Percentiles rank a stretch among this genome's conserved stretches.
Conservation (phyloP, 352 stramenopile species). For the Phytophthora cryptogea region DNA sequence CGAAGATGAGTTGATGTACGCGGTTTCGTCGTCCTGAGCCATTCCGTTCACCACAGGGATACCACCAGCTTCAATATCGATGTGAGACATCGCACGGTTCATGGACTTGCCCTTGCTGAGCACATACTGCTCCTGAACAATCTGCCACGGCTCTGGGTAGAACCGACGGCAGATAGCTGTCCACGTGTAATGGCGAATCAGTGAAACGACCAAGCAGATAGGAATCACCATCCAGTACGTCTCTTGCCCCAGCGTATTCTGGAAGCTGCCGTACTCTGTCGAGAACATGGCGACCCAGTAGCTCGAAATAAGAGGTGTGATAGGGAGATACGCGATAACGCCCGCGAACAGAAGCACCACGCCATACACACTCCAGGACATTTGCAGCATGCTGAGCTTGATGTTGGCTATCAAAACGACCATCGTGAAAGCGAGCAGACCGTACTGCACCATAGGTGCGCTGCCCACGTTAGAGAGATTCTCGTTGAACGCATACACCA, state of each 20-base stretch:
- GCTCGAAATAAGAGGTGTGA: constrained; percentile 65
- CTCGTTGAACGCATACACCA: constrained; percentile 75
- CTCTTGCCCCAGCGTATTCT: constrained; percentile 68
- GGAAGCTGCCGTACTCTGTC: constrained; percentile 72
- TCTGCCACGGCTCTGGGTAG: constrained; percentile 77
- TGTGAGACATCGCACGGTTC: constrained; percentile 33
- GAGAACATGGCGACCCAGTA: constrained; percentile 67
- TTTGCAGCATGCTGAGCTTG: constrained; percentile 88
- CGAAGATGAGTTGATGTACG: constrained; percentile 53
- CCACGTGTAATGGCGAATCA: constrained; percentile 76
- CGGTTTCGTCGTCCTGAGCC: constrained; percentile 35
- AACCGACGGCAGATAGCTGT: constrained; percentile 76
- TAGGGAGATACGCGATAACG: constrained; percentile 67
- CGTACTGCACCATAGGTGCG: constrained; percentile 91
- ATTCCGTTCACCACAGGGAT: constrained; percentile 50
- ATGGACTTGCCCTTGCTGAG: constrained; percentile 41
- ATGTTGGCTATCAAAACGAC: constrained; percentile 94
- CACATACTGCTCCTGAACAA: constrained; percentile 81
- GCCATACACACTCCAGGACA: constrained; percentile 71
- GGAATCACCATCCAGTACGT: constrained; percentile 79
- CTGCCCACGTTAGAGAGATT: constrained; percentile 80
- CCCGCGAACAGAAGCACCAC: constrained; percentile 60
- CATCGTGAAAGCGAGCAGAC: constrained; percentile 92
- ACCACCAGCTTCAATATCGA: constrained; percentile 61
- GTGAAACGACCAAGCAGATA: constrained; percentile 50